Evolutionary conservation across 2,329 filamentous ascomycete species (phyloP), one percentile per base, ranked within the genome.

Genomic region (Aureobasidium uvarum): DNA sequence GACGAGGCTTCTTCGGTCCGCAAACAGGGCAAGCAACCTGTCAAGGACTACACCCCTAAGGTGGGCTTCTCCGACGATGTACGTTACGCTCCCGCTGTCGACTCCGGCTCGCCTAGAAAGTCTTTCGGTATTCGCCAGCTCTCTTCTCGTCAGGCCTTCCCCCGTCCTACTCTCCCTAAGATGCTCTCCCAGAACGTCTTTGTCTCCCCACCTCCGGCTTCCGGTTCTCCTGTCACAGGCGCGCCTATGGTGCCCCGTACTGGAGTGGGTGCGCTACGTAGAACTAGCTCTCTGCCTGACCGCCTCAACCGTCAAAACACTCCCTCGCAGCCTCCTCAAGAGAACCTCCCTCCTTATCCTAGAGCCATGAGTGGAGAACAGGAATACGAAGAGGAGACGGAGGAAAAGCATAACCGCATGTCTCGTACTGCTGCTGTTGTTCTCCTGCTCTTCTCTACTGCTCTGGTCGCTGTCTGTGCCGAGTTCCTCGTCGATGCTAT

Each of bases 401-500:
- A 74, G 10, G 75, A 77, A 23, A 71, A 74, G 11, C 69, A 72
- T 39, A 75, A 72, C 5, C 69, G 72, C n/a, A 84, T 86, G 82
- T 86, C 84, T 16, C 81, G 83, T 52, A 86, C 83, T 28, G 80
- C 83, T 1, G 83, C 84, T 11, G 76, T 85, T 28, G 78, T 85
- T 64, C 79, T 86, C 74, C 75, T 86, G 31, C 72, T 85, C 23
- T 72, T 82, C 64, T 83, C 81, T 4, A 86, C 84, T 2, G 83
- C 74, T 16, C 76, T 86, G 2, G 84, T 86, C 18, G 89, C 90
- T 46, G 76, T 85, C 50, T 85, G 84, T 69, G 84, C 84, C 56
- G 90, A 93, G 74, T 91, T 89, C 77, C 85, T 93, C 77, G 90
- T 92, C 33, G 84, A 86, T 68, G 86, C 87, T 43, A 93, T 93